A percentile compares a stretch with the other conserved stretches of the same genome.
These are phyloP conservation scores for Petrea volubilis DNA, from an alignment of 257 asterid species.

Conservation along the genomic window DNA sequence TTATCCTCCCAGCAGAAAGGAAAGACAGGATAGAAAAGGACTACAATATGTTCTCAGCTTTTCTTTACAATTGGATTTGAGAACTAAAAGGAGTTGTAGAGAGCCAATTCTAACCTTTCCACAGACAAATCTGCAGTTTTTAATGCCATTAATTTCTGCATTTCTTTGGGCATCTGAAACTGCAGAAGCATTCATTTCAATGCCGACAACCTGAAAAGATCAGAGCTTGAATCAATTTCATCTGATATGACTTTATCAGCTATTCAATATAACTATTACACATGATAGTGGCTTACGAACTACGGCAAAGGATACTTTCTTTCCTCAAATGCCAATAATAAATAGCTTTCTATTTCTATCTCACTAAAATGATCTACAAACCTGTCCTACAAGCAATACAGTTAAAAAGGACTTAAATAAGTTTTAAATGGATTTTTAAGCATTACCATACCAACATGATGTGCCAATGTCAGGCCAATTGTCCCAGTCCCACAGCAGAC, in stretches of 20 bases:
- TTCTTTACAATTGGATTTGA: not conserved
- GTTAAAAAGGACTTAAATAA: not conserved
- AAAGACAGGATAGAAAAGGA: not conserved
- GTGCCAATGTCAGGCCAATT: conserved; percentile 88
- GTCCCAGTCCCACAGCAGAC: conserved; percentile 99
- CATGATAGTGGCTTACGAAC: conserved; percentile 18
- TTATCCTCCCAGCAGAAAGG: not conserved
- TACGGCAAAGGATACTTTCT: not conserved
- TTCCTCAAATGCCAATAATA: not conserved
- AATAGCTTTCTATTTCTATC: not conserved
- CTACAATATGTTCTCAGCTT: not conserved
- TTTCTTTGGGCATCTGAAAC: conserved; percentile 89
- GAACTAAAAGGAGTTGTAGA: conserved; percentile 13
- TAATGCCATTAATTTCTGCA: conserved; percentile 84
- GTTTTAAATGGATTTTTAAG: conserved; percentile 34
- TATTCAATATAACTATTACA: not conserved
- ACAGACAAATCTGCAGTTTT: conserved; percentile 90
- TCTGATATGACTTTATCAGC: conserved; percentile 10
- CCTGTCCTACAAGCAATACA: not conserved
- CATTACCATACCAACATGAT: conserved; percentile 99
- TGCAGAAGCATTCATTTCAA: conserved; percentile 99
- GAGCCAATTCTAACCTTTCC: conserved; percentile 64
- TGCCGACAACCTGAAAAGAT: conserved; percentile 83
- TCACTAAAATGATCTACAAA: conserved; percentile 1
- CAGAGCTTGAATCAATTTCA: conserved; percentile 21